phyloP scores from a whole-genome alignment of 2,329 filamentous ascomycete species.

The Aaosphaeria arxii region DNA sequence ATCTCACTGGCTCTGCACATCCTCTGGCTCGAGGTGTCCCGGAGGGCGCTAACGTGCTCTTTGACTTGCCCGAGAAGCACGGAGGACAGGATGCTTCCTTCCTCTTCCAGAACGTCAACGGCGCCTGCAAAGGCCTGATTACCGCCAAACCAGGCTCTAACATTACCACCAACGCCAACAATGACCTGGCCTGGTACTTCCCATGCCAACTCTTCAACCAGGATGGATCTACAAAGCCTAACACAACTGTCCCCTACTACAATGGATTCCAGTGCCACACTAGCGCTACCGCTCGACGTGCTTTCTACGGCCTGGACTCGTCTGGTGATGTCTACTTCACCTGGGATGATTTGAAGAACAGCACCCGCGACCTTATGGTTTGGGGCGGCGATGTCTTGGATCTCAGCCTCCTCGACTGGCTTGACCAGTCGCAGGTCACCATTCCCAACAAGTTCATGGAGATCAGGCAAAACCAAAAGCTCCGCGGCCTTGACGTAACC shows the following conservation, averaged over 20 bases:
- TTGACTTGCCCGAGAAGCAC: constrained; percentile 76
- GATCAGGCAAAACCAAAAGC: constrained; percentile 66
- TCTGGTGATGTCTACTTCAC: constrained; percentile 91
- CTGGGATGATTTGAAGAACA: constrained; percentile 91
- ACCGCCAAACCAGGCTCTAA: constrained; percentile 68
- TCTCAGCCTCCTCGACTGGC: constrained; percentile 83
- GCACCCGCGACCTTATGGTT: constrained; percentile 83
- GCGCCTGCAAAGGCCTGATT: constrained; percentile 89
- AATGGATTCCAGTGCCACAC: constrained; percentile 89
- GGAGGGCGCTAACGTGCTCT: constrained; percentile 74
- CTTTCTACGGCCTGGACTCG: constrained; percentile 70
- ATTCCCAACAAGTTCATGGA: constrained; percentile 77
- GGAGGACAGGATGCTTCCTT: constrained; percentile 94
- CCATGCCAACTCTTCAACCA: constrained; percentile 90
- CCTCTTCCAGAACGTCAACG: constrained; percentile 97
- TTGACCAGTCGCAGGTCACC: constrained; percentile 75
- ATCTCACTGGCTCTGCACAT: constrained; percentile 74
- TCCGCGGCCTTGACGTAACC: constrained; percentile 85
- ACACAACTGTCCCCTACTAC: constrained; percentile 72
- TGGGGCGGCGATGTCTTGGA: constrained; percentile 95
- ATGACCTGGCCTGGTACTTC: constrained; percentile 91
- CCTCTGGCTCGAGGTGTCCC: constrained; percentile 78
- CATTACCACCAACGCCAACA: constrained; percentile 69
- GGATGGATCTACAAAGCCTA: constrained; percentile 79
- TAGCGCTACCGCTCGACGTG: constrained; percentile 60